These are phyloP conservation scores for Pterocarpus macrocarpus DNA, from an alignment of 306 rosid species.

Conservation along the genomic window DNA sequence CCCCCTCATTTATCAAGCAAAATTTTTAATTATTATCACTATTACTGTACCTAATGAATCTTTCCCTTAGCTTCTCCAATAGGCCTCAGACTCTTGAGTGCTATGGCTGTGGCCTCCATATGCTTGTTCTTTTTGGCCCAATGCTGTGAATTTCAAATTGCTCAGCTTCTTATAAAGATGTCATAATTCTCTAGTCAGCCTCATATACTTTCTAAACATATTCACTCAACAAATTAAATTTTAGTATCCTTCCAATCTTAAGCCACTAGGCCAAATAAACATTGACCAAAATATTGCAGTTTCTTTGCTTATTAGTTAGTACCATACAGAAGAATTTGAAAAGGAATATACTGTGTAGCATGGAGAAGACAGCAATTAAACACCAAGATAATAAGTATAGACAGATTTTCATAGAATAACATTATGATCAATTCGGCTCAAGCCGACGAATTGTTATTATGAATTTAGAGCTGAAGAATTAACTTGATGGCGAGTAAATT, in stretches of 20 bases:
- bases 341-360: too few relatives aligned
- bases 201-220: not conserved
- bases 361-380: too few relatives aligned
- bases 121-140: constrained; percentile 31
- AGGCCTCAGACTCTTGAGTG: constrained; percentile 36
- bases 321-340: too few relatives aligned
- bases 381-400: too few relatives aligned
- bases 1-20: constrained; percentile 42
- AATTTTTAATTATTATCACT: constrained; percentile 33
- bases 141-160: constrained; percentile 45
- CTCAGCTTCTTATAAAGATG: constrained; percentile 25
- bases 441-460: not conserved
- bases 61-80: constrained; percentile 41
- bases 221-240: not conserved
- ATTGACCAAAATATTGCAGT: too few relatives aligned
- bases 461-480: too few relatives aligned
- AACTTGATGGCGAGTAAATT: too few relatives aligned
- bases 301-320: too few relatives aligned
- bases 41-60: constrained; percentile 58
- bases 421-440: too few relatives aligned
- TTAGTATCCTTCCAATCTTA: not conserved
- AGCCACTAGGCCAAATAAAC: not conserved
- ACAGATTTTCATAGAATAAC: not conserved
- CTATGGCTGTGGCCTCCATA: constrained; percentile 14
- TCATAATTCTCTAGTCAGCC: constrained; percentile 17